Evolutionary conservation across 106 monocot genomes (phyloP).

Genomic region (Dioscorea dumetorum): DNA sequence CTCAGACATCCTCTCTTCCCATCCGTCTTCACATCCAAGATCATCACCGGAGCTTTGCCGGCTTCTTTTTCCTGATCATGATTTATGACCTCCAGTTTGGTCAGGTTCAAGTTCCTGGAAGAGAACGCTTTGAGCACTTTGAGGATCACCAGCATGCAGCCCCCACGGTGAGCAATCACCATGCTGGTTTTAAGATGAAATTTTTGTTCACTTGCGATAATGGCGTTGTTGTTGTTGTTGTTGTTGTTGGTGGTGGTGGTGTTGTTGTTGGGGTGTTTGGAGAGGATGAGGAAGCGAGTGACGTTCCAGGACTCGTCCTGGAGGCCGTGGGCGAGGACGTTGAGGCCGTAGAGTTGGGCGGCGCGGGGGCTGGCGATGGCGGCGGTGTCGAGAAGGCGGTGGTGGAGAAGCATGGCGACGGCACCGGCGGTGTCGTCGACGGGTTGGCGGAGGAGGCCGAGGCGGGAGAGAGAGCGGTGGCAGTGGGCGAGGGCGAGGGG

Average conservation of each 20-base stretch:
- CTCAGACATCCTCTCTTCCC: constrained; percentile 14
- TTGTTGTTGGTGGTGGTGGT: not conserved
- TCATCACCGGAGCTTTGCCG: constrained; percentile 41
- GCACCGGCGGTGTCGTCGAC: constrained; percentile 80
- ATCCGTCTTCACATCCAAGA: constrained; percentile 23
- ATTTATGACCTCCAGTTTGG: constrained; percentile 63
- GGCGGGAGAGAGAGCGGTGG: constrained; percentile 41
- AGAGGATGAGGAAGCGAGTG: constrained; percentile 57
- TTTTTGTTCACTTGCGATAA: no score
- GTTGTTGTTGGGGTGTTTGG: constrained; percentile 19
- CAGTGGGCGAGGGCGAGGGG: constrained; percentile 70
- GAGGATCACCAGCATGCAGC: constrained; percentile 46
- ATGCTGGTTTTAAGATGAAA: constrained; percentile 37
- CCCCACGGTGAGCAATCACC: constrained; percentile 47
- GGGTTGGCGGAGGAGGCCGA: constrained; percentile 42
- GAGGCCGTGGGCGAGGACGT: constrained; percentile 49
- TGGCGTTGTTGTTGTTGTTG: not conserved
- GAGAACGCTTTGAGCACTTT: constrained; percentile 58
- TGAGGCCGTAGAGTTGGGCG: constrained; percentile 53
- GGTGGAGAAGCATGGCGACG: constrained; percentile 46
- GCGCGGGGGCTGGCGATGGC: constrained; percentile 68
- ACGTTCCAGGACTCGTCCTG: constrained; percentile 76
- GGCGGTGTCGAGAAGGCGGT: constrained; percentile 46
- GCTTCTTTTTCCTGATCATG: constrained; percentile 26
- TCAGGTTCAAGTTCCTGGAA: constrained; percentile 39